These are phyloP conservation scores for Cladosporium colombiae DNA, from an alignment of 2,329 filamentous ascomycete species.

Conservation along the genomic window DNA sequence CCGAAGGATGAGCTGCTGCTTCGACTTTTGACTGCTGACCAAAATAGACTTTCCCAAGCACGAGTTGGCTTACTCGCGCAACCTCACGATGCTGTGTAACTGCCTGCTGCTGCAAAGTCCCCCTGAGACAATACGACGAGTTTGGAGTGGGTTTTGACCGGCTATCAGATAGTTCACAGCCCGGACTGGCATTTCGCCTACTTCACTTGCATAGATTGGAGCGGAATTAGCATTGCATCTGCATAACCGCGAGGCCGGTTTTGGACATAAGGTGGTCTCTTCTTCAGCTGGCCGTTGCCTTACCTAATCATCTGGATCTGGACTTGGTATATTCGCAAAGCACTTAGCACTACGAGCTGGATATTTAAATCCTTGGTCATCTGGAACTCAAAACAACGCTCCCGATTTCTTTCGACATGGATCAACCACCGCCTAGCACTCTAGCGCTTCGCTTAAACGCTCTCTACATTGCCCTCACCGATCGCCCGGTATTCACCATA, in stretches of 20 bases:
- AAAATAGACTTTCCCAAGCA: not conserved
- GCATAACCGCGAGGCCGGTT: not conserved
- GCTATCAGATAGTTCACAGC: not conserved
- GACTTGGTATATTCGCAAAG: not conserved
- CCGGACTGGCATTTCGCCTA: not conserved
- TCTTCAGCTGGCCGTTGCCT: not conserved
- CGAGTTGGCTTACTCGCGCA: conserved; percentile 1
- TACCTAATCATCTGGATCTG: not conserved
- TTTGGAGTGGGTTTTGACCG: not conserved
- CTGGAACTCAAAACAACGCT: no score
- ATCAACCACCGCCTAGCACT: conserved; percentile 1
- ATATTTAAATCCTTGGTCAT: not conserved
- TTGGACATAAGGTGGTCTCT: not conserved
- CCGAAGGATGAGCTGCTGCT: not conserved
- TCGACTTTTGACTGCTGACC: conserved; percentile 13
- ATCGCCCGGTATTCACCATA: conserved; percentile 19
- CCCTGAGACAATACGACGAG: not conserved
- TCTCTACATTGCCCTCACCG: conserved; percentile 6
- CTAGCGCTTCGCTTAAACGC: conserved; percentile 8
- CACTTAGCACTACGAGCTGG: not conserved
- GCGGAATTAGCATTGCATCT: not conserved
- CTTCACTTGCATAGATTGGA: not conserved
- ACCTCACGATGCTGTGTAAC: not conserved
- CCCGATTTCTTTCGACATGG: not conserved
- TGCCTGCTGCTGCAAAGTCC: not conserved